Evolutionary conservation across 495 filamentous ascomycete genomes (phyloP), one percentile per base, ranked within the genome.

Genomic region (Daldinia loculata): DNA sequence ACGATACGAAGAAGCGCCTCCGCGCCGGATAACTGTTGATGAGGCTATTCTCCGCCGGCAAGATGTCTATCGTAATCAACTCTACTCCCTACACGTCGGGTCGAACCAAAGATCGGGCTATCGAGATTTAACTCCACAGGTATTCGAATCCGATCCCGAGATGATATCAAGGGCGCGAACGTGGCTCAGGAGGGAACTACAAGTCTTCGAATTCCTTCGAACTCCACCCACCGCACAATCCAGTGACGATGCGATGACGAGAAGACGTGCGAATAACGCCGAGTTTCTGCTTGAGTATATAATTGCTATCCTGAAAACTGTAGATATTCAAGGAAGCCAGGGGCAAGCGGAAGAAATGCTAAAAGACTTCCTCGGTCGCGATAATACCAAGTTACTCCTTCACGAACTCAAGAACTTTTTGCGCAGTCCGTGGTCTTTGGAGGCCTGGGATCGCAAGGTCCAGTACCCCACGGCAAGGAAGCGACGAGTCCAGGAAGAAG

Each of bases 251-350:
- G 56, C 69, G 41, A 65, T 67, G 61, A 75, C 69, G 50, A 67
- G 64, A 53, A 85, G 88, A 41, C 83, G 88, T 48, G 85, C 86
- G 3, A 91, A 90, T 70, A 96, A 95, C 77, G 89, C 92, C 12
- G 95, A 97, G 74, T 99, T 97, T 64, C 76, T 99, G 26, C 88
- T 97, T 22, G 93, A 95, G 70, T 97, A 97, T 73, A 87, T 96
- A 61, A 80, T 98, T 52, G 92, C 92, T 34, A 94, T 99, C 51
- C 81, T 99, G 41, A 96, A 93, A 72, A 93, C 91, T 0, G 89
- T 97, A 19, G 95, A 99, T 76, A 85, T 95, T n/a, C 94, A 94
- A 74, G 92, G 89, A 8, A 91, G 91, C 74, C 86, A 86, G 12
- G 93, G 94, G 4, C 91, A 95, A 66, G 93, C 95, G 0, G 93